Base-by-base conservation (phyloP, 768 basidiomycete species). In the Pisolithus sp. region DNA sequence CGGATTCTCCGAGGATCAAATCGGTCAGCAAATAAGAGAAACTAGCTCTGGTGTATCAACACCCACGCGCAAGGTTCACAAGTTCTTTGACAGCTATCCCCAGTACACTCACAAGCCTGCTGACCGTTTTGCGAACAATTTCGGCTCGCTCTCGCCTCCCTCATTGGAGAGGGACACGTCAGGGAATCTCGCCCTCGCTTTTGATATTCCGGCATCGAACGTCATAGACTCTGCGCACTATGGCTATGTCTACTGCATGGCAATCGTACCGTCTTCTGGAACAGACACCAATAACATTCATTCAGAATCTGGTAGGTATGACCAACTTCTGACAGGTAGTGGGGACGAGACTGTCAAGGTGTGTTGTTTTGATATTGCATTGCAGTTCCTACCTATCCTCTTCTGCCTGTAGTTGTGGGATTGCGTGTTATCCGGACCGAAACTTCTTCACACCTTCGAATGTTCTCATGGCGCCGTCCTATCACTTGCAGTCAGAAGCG, bases 261-360 rank as follows among this genome's bases (percentile, higher is more conserved):
- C 75, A 13, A 66, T 81, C 15, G 58, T 77, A 10, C 71, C 73
- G 20, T 71, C 68, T 15, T 67, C 63, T n/a, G 63, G 66, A 43
- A 70, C 70, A 50, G 74, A 71, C 15, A 70, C 68, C 2, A 62
- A 70, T 43, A 68, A 71, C 23, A 38, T n/a, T 7, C 34, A 50
- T 23, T 50, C 59, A 7, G 55, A 55, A 44, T 61, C 61, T 1
- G 62, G 64, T 13, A 61, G 54, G 15, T 58, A 53, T n/a, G 62
- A 67, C 31, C 77, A 81, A 50, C 76, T 96, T 13, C 79, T 87
- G 12, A 92, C 90, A 13, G 93, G 93, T 13, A 87, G 91, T 53
- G 95, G 95, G 0, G 95, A 98, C 56, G 91, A 93, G 62, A 80
- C 80, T 5, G 82, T 97, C 60, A 96, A 95, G 73, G 87, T 89